Evolutionary conservation across 306 rosid genomes (phyloP).

Genomic region (Aeschynomene evenia): DNA sequence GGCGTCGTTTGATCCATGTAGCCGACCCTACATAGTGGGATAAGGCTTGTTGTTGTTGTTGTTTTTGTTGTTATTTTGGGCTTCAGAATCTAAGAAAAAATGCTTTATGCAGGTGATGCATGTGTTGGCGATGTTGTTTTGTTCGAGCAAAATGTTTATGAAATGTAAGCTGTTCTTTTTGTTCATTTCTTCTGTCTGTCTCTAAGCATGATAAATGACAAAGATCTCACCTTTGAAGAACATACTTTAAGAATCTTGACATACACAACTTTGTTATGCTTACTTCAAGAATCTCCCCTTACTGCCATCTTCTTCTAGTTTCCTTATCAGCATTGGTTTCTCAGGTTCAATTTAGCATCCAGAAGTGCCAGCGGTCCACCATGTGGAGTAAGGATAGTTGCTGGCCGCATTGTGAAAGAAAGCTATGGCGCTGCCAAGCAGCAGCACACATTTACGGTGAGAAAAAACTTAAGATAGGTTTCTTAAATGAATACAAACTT

Average conservation of each 20-base stretch:
- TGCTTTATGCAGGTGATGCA: constrained; percentile 78
- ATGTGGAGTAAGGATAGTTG: constrained; percentile 71
- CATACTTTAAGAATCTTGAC: constrained; percentile 9
- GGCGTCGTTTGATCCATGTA: too few relatives aligned
- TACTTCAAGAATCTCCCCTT: background rate
- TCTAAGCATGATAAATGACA: background rate
- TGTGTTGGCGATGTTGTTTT: constrained; percentile 86
- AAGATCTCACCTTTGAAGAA: background rate
- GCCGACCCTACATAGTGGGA: too few relatives aligned
- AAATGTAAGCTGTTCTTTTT: constrained; percentile 55
- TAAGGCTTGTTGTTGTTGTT: too few relatives aligned
- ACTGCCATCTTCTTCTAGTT: constrained; percentile 9
- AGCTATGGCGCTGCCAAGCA: constrained; percentile 91
- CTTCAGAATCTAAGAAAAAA: constrained; percentile 11
- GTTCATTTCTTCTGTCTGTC: background rate
- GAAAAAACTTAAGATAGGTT: constrained; percentile 30
- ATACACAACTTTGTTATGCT: background rate
- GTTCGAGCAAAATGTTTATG: constrained; percentile 89
- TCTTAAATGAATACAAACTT: constrained; percentile 8
- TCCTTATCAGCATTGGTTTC: constrained; percentile 14
- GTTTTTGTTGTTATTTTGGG: background rate
- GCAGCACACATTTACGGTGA: constrained; percentile 89
- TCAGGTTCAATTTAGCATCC: constrained; percentile 76
- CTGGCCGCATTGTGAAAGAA: constrained; percentile 88
- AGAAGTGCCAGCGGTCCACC: constrained; percentile 74